phyloP scores from a whole-genome alignment of 164 flowering plant genomes.

The Chimonanthus praecox region DNA sequence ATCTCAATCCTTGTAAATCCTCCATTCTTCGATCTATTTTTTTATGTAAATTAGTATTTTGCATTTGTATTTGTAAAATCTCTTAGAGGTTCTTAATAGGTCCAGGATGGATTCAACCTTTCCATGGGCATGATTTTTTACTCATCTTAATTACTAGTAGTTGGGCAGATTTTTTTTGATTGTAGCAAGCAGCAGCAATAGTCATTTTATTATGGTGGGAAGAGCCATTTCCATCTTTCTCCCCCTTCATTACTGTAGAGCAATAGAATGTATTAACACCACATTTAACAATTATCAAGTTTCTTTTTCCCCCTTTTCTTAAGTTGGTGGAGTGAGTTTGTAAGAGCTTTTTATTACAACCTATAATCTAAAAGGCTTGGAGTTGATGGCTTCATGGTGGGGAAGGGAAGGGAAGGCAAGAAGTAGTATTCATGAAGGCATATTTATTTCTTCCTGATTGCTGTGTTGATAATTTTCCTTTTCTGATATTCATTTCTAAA shows the following conservation, averaged over 20 bases:
- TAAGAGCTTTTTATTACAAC: too few relatives aligned
- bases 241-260: conserved; percentile 20
- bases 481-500: too few relatives aligned
- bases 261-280: not conserved
- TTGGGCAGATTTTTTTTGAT: conserved; percentile 28
- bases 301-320: too few relatives aligned
- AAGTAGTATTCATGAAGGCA: too few relatives aligned
- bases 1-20: conserved; percentile 30
- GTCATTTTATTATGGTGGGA: conserved; percentile 18
- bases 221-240: conserved; percentile 15
- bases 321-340: too few relatives aligned
- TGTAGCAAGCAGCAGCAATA: conserved; percentile 10
- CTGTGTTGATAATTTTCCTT: too few relatives aligned
- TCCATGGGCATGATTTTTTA: not conserved
- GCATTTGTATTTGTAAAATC: conserved; percentile 27
- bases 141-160: not conserved
- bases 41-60: conserved; percentile 28
- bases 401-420: too few relatives aligned
- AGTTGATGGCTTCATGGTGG: too few relatives aligned
- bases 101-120: conserved; percentile 17
- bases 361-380: too few relatives aligned
- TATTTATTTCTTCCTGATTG: too few relatives aligned
- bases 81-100: conserved; percentile 23
- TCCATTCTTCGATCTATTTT: conserved; percentile 4
- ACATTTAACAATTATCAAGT: too few relatives aligned